Base-by-base conservation (phyloP, 164 flowering plant species). In the Chimonanthus praecox region DNA sequence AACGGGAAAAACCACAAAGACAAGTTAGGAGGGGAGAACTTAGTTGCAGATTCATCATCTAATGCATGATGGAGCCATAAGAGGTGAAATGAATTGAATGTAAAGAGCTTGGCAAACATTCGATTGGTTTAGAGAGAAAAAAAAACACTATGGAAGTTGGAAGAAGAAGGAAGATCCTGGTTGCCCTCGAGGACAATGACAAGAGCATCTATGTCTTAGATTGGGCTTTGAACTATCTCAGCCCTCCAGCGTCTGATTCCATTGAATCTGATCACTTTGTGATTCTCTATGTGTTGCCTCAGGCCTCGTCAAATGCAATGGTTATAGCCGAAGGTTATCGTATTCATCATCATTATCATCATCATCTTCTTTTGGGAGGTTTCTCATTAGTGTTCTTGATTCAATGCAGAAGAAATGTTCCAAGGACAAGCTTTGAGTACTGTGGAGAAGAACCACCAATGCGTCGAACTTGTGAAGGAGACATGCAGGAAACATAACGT, bases 201-300 rank as follows among this genome's bases (percentile, higher is more conserved):
- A 73, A 68, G 45, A 62, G 72, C 51, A 72, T 72, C 61, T 64
- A 72, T 62, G 50, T 72, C 63, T 50, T 77, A 72, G 72, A 77
- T 45, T 77, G 79, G 79, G 79, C 62, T 9, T 49, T 77, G 72
- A 64, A 67, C 51, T 72, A 67, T 66, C 71, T 76, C 65, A 46
- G 47, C 21, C 33, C 67, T 61, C 69, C 69, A 1, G 48, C 48
- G 1, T 11, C 58, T 4, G 33, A 46, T 43, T 21, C 20, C 49
- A 10, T 46, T 2, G 64, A 20, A 13, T 51, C 75, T 4, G 67
- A 62, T 68, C 64, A 77, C 60, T 63, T 77, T 10, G 69, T 77
- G 20, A 58, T 77, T 60, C 49, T 77, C 33, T 72, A 15, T 8
- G 46, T 72, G 7, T 3, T 49, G 3, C 66, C 68, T 2, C 65